phyloP scores from a whole-genome alignment of 306 rosid genomes.

The Glycyrrhiza uralensis region DNA sequence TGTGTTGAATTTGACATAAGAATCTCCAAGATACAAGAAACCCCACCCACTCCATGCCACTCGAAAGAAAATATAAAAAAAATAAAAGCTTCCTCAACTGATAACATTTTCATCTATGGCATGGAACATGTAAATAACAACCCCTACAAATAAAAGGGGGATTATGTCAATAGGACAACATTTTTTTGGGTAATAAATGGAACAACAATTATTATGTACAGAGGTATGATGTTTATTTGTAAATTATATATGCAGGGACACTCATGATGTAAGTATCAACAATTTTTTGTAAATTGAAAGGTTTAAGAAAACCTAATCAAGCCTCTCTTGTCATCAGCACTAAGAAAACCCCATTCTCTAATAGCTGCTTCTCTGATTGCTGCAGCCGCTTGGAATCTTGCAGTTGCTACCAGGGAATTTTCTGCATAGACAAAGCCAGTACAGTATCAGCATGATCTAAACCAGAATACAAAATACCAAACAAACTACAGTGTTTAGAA shows the following conservation, averaged over 20 bases:
- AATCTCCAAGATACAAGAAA: not conserved
- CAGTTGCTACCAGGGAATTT: constrained; percentile 72
- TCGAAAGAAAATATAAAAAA: not conserved
- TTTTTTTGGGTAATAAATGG: not conserved
- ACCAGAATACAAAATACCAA: constrained; percentile 16
- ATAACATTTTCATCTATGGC: not conserved
- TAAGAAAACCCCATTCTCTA: constrained; percentile 87
- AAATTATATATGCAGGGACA: not conserved
- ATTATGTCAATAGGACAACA: not conserved
- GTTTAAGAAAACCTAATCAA: constrained; percentile 63
- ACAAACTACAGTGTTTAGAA: not conserved
- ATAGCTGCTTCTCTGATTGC: constrained; percentile 92
- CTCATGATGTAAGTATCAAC: not conserved
- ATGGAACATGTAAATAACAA: not conserved
- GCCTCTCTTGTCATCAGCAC: constrained; percentile 63
- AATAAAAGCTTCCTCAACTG: not conserved
- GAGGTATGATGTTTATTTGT: not conserved
- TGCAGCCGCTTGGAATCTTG: constrained; percentile 93
- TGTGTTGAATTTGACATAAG: not conserved
- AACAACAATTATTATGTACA: not conserved
- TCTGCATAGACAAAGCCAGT: constrained; percentile 47
- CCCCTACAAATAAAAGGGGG: not conserved
- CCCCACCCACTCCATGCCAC: not conserved
- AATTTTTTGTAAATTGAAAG: not conserved
- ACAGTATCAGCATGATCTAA: constrained; percentile 30